Conservation (phyloP, 2,329 filamentous ascomycete species). For the Colletotrichum acutatum region DNA sequence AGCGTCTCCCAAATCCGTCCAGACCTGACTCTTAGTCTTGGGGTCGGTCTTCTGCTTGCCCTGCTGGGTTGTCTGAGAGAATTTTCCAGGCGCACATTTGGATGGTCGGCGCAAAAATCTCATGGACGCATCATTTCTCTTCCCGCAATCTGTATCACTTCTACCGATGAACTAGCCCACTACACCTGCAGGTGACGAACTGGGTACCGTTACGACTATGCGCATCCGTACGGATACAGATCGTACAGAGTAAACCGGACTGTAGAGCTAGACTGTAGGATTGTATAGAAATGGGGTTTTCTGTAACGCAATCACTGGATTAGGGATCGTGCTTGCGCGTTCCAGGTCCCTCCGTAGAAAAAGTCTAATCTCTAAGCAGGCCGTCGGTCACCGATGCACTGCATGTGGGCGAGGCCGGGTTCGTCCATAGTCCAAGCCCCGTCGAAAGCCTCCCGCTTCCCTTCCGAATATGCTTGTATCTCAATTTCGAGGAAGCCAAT, state of each 20-base stretch:
- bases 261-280: background rate
- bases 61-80: too few relatives aligned
- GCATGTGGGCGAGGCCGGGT: background rate
- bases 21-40: too few relatives aligned
- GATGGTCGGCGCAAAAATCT: too few relatives aligned
- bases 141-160: too few relatives aligned
- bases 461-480: background rate
- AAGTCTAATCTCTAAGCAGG: background rate
- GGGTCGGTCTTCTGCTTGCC: too few relatives aligned
- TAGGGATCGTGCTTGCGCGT: constrained; percentile 14
- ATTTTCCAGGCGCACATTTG: too few relatives aligned
- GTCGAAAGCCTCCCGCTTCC: background rate
- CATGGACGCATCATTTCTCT: too few relatives aligned
- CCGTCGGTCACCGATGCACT: background rate
- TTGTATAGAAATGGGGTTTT: background rate
- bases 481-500: background rate
- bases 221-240: too few relatives aligned
- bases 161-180: background rate
- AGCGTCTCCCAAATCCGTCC: too few relatives aligned
- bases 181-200: too few relatives aligned
- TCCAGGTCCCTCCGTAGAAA: background rate
- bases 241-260: too few relatives aligned
- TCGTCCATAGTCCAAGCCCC: background rate
- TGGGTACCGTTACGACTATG: too few relatives aligned
- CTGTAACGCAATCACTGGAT: constrained; percentile 2